Evolutionary conservation across 345 rosid species (phyloP).

Genomic region (Hevea brasiliensis): DNA sequence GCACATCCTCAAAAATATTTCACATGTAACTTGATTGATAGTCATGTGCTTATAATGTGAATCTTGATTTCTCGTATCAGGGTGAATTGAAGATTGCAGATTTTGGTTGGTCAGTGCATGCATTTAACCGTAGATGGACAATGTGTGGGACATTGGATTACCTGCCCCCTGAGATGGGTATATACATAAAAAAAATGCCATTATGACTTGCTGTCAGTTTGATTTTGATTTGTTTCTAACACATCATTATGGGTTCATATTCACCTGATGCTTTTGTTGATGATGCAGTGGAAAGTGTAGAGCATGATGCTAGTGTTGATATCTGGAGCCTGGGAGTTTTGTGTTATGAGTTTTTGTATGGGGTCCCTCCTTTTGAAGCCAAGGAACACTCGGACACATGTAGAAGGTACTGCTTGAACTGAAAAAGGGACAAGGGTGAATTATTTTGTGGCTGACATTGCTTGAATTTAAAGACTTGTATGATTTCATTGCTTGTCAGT

Average conservation of each 20-base stretch:
- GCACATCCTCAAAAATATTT: not conserved
- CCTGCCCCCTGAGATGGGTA: conserved; percentile 99
- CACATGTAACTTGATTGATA: not conserved
- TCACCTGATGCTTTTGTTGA: conserved; percentile 10
- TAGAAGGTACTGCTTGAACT: conserved; percentile 49
- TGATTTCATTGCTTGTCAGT: too few species aligned
- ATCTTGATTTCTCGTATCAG: conserved; percentile 35
- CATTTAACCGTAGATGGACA: conserved; percentile 91
- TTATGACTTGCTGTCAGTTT: not conserved
- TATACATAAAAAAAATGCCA: conserved; percentile 11
- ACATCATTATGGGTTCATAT: not conserved
- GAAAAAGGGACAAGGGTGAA: not conserved
- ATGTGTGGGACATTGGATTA: conserved; percentile 99
- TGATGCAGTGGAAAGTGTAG: conserved; percentile 79
- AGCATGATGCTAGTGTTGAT: conserved; percentile 95
- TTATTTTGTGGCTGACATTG: too few species aligned
- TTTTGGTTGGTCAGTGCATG: conserved; percentile 99
- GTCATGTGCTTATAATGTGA: conserved; percentile 16
- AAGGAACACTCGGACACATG: conserved; percentile 94
- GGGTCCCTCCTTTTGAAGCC: too few species aligned
- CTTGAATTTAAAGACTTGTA: too few species aligned
- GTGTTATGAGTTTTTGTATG: conserved; percentile 89
- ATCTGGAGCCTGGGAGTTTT: conserved; percentile 98
- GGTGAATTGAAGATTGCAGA: conserved; percentile 99
- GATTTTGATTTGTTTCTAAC: not conserved